These are phyloP conservation scores for Microascus cirrosus DNA, from an alignment of 2,329 filamentous ascomycete species.

Conservation along the genomic window DNA sequence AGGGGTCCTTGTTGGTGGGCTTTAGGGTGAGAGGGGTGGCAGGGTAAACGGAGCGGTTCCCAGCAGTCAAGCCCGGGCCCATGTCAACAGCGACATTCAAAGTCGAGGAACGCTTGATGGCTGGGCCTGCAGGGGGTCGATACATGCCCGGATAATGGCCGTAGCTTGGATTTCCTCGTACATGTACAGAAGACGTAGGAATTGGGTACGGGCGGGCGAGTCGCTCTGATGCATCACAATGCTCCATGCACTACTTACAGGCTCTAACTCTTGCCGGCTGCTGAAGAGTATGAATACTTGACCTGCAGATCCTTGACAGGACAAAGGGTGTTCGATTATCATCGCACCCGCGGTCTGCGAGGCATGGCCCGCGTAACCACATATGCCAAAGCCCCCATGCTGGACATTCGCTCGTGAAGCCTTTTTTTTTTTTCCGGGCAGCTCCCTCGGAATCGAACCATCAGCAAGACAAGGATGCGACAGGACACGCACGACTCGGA, in stretches of 20 bases:
- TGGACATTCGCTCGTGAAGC: background rate
- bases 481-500: background rate
- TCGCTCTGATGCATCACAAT: too few relatives aligned
- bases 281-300: too few relatives aligned
- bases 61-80: background rate
- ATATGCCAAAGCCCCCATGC: too few relatives aligned
- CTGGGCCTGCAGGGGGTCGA: background rate
- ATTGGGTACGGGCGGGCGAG: background rate
- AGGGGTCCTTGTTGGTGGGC: background rate
- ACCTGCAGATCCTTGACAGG: too few relatives aligned
- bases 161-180: background rate
- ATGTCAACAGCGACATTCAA: background rate
- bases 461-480: background rate
- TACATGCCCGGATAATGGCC: background rate
- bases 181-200: background rate
- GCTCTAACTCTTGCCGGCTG: too few relatives aligned
- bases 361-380: too few relatives aligned
- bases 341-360: too few relatives aligned
- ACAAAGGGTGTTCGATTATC: too few relatives aligned
- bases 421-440: background rate
- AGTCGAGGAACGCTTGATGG: background rate
- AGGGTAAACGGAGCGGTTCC: conserved; percentile 1
- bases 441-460: background rate
- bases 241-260: too few relatives aligned
- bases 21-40: background rate